Conservation (phyloP, 2,329 filamentous ascomycete genomes). For the Talaromyces pinophilus region DNA sequence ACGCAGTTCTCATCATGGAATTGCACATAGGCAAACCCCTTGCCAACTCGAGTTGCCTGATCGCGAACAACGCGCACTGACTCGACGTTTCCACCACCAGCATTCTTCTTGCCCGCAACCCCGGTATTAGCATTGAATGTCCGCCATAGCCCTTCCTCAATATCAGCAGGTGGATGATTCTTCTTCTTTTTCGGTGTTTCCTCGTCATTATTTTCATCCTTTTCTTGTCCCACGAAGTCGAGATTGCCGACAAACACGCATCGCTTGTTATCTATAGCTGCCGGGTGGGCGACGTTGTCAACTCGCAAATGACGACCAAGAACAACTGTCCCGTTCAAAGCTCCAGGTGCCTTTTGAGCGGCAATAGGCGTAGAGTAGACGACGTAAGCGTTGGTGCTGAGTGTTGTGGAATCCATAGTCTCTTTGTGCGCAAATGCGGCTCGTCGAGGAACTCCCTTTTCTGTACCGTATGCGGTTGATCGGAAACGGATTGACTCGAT, state of each 20-base stretch:
- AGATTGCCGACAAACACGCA: conserved; percentile 97
- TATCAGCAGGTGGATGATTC: conserved; percentile 72
- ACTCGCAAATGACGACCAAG: conserved; percentile 87
- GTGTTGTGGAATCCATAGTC: conserved; percentile 86
- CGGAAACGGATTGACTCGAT: conserved; percentile 92
- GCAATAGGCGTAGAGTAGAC: conserved; percentile 78
- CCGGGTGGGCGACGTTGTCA: conserved; percentile 86
- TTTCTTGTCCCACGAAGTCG: conserved; percentile 93
- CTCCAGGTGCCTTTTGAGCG: conserved; percentile 72
- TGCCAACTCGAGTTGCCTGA: conserved; percentile 85
- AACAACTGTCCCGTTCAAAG: conserved; percentile 80
- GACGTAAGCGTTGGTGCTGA: conserved; percentile 90
- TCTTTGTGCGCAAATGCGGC: conserved; percentile 92
- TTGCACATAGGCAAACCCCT: conserved; percentile 97
- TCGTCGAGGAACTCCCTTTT: conserved; percentile 76
- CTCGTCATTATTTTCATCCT: conserved; percentile 61
- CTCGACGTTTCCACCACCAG: conserved; percentile 75
- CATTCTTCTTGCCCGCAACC: conserved; percentile 14
- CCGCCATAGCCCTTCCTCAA: conserved; percentile 74
- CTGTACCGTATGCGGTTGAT: conserved; percentile 78
- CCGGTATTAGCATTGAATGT: conserved; percentile 42
- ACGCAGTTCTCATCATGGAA: conserved; percentile 88
- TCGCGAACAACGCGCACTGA: conserved; percentile 92
- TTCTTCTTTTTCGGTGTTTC: conserved; percentile 64
- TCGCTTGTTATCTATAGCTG: conserved; percentile 76